Percentiles rank a stretch among this genome's conserved stretches.
These are phyloP conservation scores for Pelargonium myrrhifolium DNA, from an alignment of 441 rosid genomes.

Conservation along the genomic window DNA sequence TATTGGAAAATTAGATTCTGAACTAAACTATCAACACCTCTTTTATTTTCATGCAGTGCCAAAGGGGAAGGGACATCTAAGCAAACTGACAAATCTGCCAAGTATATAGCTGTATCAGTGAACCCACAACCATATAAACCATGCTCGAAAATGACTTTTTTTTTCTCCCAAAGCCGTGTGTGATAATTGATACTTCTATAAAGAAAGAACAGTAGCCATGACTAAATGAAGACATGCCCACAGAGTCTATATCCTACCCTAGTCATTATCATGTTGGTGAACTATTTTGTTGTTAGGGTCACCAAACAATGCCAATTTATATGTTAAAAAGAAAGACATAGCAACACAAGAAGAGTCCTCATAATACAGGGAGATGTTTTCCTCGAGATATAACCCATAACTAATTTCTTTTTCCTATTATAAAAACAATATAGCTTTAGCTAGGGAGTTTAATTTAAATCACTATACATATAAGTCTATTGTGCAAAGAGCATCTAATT, in stretches of 20 bases:
- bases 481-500: constrained; percentile 8
- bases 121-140: constrained; percentile 18
- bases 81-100: not conserved
- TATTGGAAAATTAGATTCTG: not conserved
- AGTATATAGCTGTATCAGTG: constrained; percentile 23
- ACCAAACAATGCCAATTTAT: constrained; percentile 16
- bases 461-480: not conserved
- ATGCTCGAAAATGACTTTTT: constrained; percentile 17
- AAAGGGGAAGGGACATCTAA: not conserved
- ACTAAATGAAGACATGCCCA: constrained; percentile 11
- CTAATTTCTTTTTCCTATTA: not conserved
- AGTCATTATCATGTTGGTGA: constrained; percentile 16
- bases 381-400: not conserved
- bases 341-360: not conserved
- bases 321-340: not conserved
- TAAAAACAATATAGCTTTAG: not conserved
- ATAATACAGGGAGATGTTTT: not conserved
- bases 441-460: not conserved
- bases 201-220: constrained; percentile 8
- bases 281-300: constrained; percentile 7
- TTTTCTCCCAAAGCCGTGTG: not conserved
- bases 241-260: not conserved
- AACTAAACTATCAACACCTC: not conserved
- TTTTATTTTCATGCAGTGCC: not conserved
- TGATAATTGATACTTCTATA: constrained; percentile 10